Conservation (phyloP, 2,329 filamentous ascomycete species). For the Magnaporthiopsis incrustans region DNA sequence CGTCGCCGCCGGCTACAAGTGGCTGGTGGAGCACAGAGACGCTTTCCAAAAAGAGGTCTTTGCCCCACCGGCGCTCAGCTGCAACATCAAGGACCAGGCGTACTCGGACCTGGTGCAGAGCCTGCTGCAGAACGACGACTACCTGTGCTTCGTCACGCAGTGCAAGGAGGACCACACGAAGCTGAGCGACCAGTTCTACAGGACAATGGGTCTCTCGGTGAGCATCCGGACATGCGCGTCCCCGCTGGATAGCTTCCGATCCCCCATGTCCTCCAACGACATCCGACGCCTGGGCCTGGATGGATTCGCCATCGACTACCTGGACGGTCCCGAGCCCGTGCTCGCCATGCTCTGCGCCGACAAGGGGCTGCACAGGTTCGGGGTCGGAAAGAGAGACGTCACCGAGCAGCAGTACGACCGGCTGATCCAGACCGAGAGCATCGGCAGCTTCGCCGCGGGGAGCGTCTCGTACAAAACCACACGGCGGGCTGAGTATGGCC, state of each 20-base stretch:
- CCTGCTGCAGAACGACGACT: constrained; percentile 41
- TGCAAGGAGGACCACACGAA: constrained; percentile 65
- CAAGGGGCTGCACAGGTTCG: constrained; percentile 59
- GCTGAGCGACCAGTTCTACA: constrained; percentile 58
- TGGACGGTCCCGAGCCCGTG: constrained; percentile 75
- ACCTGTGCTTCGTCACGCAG: constrained; percentile 68
- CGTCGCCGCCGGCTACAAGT: constrained; percentile 65
- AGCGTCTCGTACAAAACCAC: constrained; percentile 55
- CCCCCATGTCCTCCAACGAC: constrained; percentile 47
- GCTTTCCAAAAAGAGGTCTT: constrained; percentile 70
- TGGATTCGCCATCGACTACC: constrained; percentile 68
- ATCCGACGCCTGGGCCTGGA: constrained; percentile 59
- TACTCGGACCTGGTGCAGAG: constrained; percentile 52
- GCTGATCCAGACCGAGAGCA: constrained; percentile 47
- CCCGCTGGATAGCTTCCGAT: constrained; percentile 44
- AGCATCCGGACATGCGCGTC: constrained; percentile 57
- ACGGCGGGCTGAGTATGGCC: constrained; percentile 74
- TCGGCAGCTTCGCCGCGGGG: constrained; percentile 65
- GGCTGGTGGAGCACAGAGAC: constrained; percentile 65
- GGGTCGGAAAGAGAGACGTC: constrained; percentile 55
- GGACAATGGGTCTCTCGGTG: constrained; percentile 58
- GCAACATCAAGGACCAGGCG: constrained; percentile 65
- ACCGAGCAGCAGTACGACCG: constrained; percentile 58
- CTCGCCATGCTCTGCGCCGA: constrained; percentile 81
- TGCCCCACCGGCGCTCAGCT: constrained; percentile 73